Base-by-base conservation (phyloP, 805 yeast species). In the Ogataea sp. region DNA sequence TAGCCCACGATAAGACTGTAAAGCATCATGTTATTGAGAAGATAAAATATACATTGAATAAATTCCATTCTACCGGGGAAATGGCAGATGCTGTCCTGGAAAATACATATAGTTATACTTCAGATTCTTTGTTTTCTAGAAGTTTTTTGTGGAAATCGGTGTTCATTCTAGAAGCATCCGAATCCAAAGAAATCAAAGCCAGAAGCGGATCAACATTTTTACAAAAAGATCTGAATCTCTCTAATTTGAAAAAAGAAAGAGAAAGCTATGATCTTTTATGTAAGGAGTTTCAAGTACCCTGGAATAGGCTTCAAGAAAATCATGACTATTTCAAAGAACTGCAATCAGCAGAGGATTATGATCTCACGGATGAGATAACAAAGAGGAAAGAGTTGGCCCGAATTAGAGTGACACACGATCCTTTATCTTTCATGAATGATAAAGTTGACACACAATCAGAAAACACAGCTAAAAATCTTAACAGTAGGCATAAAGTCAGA, bases 281-380 rank as follows among this genome's bases (percentile, higher is more conserved):
- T 4, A 38, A 41, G 2, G 58, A 55, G 24, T 55, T 56, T 35
- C 46, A 44, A 4, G 51, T 62, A 6, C 67, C 67, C 1, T 62
- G 65, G 65, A 50, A 52, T 40, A 55, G 55, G 38, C 45, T 62
- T n/a, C 43, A 48, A 1, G 21, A 28, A 7, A 55, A 54, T 28
- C 48, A 50, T 18, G 50, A 43, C 23, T 58, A 42, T 39, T 58
- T 51, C 40, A 34, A 36, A 14, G 37, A 33, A 11, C 11, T 38
- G 3, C 39, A 35, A 11, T 31, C 33, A 1, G 23, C 39, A 14
- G 38, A 43, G 10, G 63, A 56, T 26, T 32, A 40, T 20, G 63
- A 58, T 41, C 44, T 59, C 3, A 48, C 50, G 27, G 58, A 53
- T 17, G 47, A 36, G 17, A 29, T 45, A 5, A 38, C 34, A 2